phyloP scores from a whole-genome alignment of 2,329 filamentous ascomycete genomes.

The Penicillium sp. region DNA sequence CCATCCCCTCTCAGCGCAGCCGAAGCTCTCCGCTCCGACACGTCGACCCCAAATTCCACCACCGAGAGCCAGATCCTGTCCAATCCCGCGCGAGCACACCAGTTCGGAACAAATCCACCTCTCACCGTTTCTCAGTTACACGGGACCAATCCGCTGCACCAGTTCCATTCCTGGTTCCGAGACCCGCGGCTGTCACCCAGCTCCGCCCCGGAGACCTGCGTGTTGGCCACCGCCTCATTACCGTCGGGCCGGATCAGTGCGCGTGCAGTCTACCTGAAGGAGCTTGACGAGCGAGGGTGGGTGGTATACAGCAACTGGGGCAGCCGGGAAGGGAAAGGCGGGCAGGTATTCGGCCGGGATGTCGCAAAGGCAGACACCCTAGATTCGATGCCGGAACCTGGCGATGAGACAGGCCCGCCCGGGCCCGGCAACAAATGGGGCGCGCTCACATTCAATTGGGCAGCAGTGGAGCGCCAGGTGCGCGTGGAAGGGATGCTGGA shows the following conservation, averaged over 20 bases:
- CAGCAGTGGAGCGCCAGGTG: slow-evolving; percentile 80
- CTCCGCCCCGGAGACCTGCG: slow-evolving; percentile 82
- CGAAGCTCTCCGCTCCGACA: slow-evolving; percentile 31
- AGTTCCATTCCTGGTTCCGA: slow-evolving; percentile 89
- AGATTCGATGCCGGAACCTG: slow-evolving; percentile 63
- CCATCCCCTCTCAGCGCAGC: slow-evolving; percentile 2
- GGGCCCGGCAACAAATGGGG: slow-evolving; percentile 66
- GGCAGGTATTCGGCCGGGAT: slow-evolving; percentile 38
- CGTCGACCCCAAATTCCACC: slow-evolving; percentile 37
- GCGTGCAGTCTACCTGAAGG: slow-evolving; percentile 91
- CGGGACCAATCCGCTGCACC: slow-evolving; percentile 61
- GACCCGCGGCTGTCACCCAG: slow-evolving; percentile 62
- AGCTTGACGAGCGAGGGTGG: slow-evolving; percentile 78
- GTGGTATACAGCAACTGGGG: slow-evolving; percentile 93
- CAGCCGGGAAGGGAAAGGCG: slow-evolving; percentile 55
- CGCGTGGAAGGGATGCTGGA: slow-evolving; percentile 76
- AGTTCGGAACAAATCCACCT: slow-evolving; percentile 44
- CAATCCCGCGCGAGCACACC: slow-evolving; percentile 42
- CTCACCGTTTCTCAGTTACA: slow-evolving; percentile 43
- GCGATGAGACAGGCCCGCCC: slow-evolving; percentile 20
- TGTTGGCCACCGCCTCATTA: slow-evolving; percentile 76
- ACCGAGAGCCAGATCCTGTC: slow-evolving; percentile 36
- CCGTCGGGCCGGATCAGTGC: slow-evolving; percentile 81
- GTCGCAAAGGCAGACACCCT: slow-evolving; percentile 11
- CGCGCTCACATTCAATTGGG: slow-evolving; percentile 88